Conservation (phyloP, 129 eudicot genomes). For the Escallonia rubra region DNA sequence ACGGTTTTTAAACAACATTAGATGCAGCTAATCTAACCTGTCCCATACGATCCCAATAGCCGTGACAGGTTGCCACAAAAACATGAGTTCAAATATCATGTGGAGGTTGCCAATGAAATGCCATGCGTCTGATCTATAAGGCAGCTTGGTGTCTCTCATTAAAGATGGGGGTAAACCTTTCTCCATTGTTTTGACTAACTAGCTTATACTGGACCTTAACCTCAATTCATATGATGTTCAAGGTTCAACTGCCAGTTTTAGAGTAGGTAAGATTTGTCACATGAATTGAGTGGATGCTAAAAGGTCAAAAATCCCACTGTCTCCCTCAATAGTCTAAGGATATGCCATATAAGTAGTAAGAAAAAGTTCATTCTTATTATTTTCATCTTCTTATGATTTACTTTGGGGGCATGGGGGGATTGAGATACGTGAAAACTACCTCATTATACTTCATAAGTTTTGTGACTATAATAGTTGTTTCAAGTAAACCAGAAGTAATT, state of each 20-base stretch:
- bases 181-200: neutral
- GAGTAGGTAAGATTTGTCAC: too few species aligned
- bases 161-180: neutral
- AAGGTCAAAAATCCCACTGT: too few species aligned
- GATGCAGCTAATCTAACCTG: constrained; percentile 35
- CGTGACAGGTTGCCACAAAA: constrained; percentile 64
- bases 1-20: neutral
- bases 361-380: too few species aligned
- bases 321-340: too few species aligned
- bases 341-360: too few species aligned
- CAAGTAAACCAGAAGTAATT: constrained; percentile 88
- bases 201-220: neutral
- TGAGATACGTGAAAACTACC: constrained; percentile 35
- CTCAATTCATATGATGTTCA: neutral
- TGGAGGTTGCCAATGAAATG: constrained; percentile 27
- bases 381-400: too few species aligned
- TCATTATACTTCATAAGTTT: constrained; percentile 79
- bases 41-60: constrained; percentile 84
- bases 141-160: neutral
- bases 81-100: constrained; percentile 54
- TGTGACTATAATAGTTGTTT: constrained; percentile 73
- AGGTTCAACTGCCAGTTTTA: too few species aligned
- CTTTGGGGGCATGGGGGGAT: too few species aligned
- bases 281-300: too few species aligned
- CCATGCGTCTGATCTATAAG: neutral